These are phyloP conservation scores for Wickerhamiella hasegawae DNA, from an alignment of 805 yeast species.

Conservation along the genomic window DNA sequence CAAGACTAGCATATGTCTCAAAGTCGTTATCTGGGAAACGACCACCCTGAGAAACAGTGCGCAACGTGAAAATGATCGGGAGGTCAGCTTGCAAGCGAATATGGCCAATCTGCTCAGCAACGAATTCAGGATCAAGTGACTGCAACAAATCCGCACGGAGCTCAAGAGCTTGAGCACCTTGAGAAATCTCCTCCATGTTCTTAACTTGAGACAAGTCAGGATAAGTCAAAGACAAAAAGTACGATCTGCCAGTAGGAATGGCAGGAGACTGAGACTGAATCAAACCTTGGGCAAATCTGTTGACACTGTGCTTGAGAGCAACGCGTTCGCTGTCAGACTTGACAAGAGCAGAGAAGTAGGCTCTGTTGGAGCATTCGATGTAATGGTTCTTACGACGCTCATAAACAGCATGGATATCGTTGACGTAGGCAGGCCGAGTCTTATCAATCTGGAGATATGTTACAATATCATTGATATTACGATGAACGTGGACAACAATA, in stretches of 20 bases:
- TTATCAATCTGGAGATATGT: conserved; percentile 60
- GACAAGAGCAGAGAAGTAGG: conserved; percentile 66
- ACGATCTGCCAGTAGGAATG: conserved; percentile 34
- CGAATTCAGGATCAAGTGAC: conserved; percentile 32
- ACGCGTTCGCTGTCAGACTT: conserved; percentile 39
- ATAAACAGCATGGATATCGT: conserved; percentile 76
- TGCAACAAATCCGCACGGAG: conserved; percentile 60
- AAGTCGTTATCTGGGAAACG: conserved; percentile 45
- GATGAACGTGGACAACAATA: conserved; percentile 76
- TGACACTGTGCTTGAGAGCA: conserved; percentile 42
- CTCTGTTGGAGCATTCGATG: conserved; percentile 59
- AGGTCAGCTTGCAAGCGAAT: conserved; percentile 47
- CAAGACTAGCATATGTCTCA: conserved; percentile 33
- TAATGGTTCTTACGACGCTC: conserved; percentile 64
- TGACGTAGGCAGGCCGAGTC: conserved; percentile 73
- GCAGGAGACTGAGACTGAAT: conserved; percentile 33
- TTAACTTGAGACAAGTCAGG: conserved; percentile 36
- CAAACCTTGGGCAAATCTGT: conserved; percentile 23
- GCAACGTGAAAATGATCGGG: conserved; percentile 70
- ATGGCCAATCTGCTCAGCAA: conserved; percentile 56
- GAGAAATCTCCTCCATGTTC: conserved; percentile 34
- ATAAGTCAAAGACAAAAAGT: conserved; percentile 57
- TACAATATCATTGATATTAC: conserved; percentile 70
- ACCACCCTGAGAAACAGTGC: conserved; percentile 75
- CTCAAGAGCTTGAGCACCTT: conserved; percentile 73